Evolutionary conservation across 345 rosid species (phyloP), one percentile per base, ranked within the genome.

Genomic region (Aquilaria yunnanensis): DNA sequence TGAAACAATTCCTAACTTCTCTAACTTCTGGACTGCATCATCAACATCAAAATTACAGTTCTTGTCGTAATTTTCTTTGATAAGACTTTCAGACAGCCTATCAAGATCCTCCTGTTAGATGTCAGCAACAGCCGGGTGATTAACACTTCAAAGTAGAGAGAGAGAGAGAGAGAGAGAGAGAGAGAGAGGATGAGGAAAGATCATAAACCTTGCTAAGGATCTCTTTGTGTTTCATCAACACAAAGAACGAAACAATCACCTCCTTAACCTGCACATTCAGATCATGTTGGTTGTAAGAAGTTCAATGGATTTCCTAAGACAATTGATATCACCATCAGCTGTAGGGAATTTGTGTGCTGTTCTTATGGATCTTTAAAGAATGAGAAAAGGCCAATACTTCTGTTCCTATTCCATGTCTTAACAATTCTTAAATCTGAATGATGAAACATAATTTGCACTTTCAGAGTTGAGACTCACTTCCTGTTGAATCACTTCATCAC

Each of bases 21-120:
- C 83, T 51, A 85, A 74, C 79, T 85, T 87, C 29, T 62, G 71
- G 54, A 87, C 61, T 16, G 97, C 92, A 75, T 85, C 95, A 71
- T 90, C 92, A 34, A 83, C 90, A 49, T 87, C 95, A 37, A 87
- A 90, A 67, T 90, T 87, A 52, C 95, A 87, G 60, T 66, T 72
- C 66, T 79, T 80, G 32, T 69, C 74, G 52, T 83, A 87, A 55
- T 77, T 80, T 66, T 81, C 79, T 59, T 74, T 82, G 31, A 90
- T 76, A 2, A 85, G 72, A 45, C 76, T 72, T 71, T 87, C 87
- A 50, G 95, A 85, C 54, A 64, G 78, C 79, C 3, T 56, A 66
- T 87, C 92, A 58, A 87, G 76, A 34, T 83, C 87, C 74, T 83
- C 70, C 68, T 69, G 32, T 14, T 13, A 45, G 11, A 31, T 9